A percentile compares a stretch with the other conserved stretches of the same genome.
Evolutionary conservation across 2,329 filamentous ascomycete genomes (phyloP).

Genomic region (Sporothrix inflata): DNA sequence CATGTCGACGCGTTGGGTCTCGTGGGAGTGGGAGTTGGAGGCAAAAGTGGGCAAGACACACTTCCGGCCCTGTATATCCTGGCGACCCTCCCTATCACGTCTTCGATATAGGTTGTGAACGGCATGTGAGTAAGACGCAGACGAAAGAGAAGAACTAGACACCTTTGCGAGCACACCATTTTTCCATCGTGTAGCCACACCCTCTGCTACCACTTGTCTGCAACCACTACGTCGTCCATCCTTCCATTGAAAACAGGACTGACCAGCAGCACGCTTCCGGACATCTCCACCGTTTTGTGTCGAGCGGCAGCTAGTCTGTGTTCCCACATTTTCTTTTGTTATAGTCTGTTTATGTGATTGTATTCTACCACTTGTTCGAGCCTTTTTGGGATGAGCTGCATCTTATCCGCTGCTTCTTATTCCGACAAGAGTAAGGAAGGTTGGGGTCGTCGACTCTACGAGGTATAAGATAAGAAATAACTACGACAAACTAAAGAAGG

Average conservation of each 20-base stretch:
- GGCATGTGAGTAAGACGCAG: background rate
- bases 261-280: constrained; percentile 9
- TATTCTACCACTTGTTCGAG: background rate
- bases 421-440: background rate
- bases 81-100: constrained; percentile 16
- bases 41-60: background rate
- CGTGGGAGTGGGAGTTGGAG: background rate
- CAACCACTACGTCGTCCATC: background rate
- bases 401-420: background rate
- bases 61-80: constrained; percentile 19
- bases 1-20: background rate
- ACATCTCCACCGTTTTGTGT: constrained; percentile 23
- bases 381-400: background rate
- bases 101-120: background rate
- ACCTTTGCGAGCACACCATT: background rate
- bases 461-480: background rate
- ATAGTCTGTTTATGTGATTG: background rate
- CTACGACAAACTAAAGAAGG: background rate
- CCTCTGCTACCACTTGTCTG: background rate
- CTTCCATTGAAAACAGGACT: background rate
- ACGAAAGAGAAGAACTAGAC: background rate
- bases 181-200: background rate
- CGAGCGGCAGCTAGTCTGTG: background rate
- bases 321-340: background rate
- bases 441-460: background rate